A percentile compares a stretch with the other conserved stretches of the same genome.
phyloP scores from a whole-genome alignment of 164 flowering plant genomes.

The Euptelea pleiosperma region DNA sequence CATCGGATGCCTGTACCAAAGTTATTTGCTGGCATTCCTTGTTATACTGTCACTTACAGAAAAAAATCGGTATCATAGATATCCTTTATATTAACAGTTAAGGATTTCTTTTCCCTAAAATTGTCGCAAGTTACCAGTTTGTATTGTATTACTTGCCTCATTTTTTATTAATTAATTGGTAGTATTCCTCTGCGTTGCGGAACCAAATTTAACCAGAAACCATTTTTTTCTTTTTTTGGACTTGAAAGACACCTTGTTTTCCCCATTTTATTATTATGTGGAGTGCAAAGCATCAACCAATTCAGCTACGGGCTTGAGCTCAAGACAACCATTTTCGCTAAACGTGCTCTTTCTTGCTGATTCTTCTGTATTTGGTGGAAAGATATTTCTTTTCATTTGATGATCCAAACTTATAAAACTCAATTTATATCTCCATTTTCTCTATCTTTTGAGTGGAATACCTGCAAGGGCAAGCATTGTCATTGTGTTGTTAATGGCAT shows the following conservation, averaged over 20 bases:
- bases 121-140: neutral
- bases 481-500: too few relatives aligned
- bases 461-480: neutral
- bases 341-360: too few relatives aligned
- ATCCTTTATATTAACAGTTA: neutral
- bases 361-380: neutral
- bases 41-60: too few relatives aligned
- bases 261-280: neutral
- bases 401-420: neutral
- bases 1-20: neutral
- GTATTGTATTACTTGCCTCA: neutral
- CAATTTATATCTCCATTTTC: neutral
- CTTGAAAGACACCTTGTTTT: too few relatives aligned
- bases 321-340: too few relatives aligned
- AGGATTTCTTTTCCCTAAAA: too few relatives aligned
- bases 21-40: conserved; percentile 2
- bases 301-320: too few relatives aligned
- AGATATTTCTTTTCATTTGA: neutral
- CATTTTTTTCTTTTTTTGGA: too few relatives aligned
- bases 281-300: neutral
- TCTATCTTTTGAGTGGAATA: neutral
- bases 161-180: neutral
- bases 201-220: neutral
- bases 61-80: neutral
- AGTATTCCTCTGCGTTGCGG: neutral